Evolutionary conservation across 257 asterid genomes (phyloP), one percentile per base, ranked within the genome.

Genomic region (Solanum sejunctum): DNA sequence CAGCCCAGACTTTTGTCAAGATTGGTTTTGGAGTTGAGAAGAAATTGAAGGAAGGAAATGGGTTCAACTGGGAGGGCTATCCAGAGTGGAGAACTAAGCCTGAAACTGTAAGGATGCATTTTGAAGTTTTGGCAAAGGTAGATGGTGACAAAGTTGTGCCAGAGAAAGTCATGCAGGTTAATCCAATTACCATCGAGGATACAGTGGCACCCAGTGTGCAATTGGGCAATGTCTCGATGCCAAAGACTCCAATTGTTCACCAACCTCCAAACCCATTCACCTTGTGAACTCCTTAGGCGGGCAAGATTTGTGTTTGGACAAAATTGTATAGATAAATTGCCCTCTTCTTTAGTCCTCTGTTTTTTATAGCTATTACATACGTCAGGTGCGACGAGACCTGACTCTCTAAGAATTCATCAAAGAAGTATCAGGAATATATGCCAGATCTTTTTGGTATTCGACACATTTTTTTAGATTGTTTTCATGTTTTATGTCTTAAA

Each of bases 41-140:
- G 92, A 91, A 88, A 91, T 77, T 90, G 64, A 86, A 83, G 57
- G 92, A 89, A 79, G 93, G 92, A 15, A 97, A 91, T 43, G 90
- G 67, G 18, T 54, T 88, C 21, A 86, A 79, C 32, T 82, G 61
- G 54, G 89, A 88, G 84, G 97, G 94, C 18, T 88, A 89, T n/a
- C 97, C 98, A 0, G 93, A 86, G 36, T 97, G 99, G 98, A 93
- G 97, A 83, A 95, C 98, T 3, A 94, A 91, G 79, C 96, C 97
- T 0, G 90, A 89, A 87, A 80, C 73, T 0, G 89, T 93, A 71
- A 91, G 90, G 87, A 95, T 94, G 97, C 98, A 94, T 90, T 97
- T 97, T 86, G 98, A 95, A 90, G 99, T 97, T 63, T 83, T 97
- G 93, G 98, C 93, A 5, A 95, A 95, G 90, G 94, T 97, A 1